These are phyloP conservation scores for Tolypocladium cylindrosporum DNA, from an alignment of 2,329 filamentous ascomycete genomes.

Conservation along the genomic window DNA sequence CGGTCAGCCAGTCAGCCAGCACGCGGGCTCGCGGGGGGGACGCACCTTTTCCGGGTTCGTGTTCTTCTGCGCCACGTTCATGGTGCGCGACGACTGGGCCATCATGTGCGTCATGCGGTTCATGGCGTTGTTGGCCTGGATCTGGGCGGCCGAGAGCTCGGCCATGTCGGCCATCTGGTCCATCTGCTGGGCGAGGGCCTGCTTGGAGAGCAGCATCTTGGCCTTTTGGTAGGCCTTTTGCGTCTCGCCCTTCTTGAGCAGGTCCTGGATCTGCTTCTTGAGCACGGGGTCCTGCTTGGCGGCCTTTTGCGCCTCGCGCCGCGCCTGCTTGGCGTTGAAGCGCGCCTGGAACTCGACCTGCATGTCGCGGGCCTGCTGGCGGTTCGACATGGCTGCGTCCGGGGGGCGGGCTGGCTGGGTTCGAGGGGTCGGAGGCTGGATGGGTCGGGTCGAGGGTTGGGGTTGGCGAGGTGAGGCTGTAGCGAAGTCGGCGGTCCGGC, in stretches of 20 bases:
- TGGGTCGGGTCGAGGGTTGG: neutral
- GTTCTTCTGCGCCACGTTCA: constrained; percentile 47
- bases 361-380: constrained; percentile 50
- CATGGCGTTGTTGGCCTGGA: constrained; percentile 56
- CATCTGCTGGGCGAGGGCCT: constrained; percentile 53
- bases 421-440: neutral
- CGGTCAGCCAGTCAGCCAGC: too few species aligned
- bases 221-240: constrained; percentile 54
- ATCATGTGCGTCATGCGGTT: constrained; percentile 57
- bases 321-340: constrained; percentile 53
- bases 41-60: constrained; percentile 48
- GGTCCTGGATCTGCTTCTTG: constrained; percentile 54
- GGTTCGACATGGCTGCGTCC: constrained; percentile 41
- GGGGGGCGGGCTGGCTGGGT: neutral
- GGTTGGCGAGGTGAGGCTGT: neutral
- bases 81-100: constrained; percentile 47
- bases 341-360: constrained; percentile 54
- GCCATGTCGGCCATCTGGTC: constrained; percentile 57
- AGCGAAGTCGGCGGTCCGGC: too few species aligned
- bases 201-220: constrained; percentile 51
- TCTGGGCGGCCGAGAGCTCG: constrained; percentile 48
- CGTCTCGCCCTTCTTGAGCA: constrained; percentile 54
- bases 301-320: constrained; percentile 50
- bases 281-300: constrained; percentile 50
- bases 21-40: too few species aligned